A percentile compares a stretch with the other conserved stretches of the same genome.
These are phyloP conservation scores for Saccharomycopsis sp. DNA, from an alignment of 805 yeast genomes.

Conservation along the genomic window DNA sequence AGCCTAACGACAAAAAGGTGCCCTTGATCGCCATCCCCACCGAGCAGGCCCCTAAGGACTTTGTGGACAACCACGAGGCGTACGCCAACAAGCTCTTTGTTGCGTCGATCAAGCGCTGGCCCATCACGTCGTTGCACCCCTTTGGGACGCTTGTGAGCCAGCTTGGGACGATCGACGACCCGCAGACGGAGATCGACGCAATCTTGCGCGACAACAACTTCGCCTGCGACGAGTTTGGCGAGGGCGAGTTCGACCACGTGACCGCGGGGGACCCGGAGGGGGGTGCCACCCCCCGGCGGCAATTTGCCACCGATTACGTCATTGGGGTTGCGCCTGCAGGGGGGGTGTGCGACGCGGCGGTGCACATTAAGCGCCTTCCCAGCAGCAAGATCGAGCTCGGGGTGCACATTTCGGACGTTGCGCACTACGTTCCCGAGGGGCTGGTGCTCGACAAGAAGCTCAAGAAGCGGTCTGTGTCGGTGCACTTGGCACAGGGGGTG, in stretches of 20 bases:
- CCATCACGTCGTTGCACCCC: slow-evolving; percentile 96
- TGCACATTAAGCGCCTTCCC: slow-evolving; percentile 63
- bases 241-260: slow-evolving; percentile 30
- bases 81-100: slow-evolving; percentile 81
- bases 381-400: slow-evolving; percentile 70
- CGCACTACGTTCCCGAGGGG: slow-evolving; percentile 65
- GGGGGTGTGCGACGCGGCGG: slow-evolving; percentile 65
- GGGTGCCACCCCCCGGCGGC: slow-evolving; percentile 37
- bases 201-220: slow-evolving; percentile 83
- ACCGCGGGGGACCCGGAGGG: no score
- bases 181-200: slow-evolving; percentile 76
- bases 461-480: slow-evolving; percentile 84
- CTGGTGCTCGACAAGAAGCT: slow-evolving; percentile 81
- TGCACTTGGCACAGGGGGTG: slow-evolving; percentile 72
- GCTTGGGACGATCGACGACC: slow-evolving; percentile 73
- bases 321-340: slow-evolving; percentile 52
- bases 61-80: slow-evolving; percentile 83
- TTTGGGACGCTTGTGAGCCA: slow-evolving; percentile 89
- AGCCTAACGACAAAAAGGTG: slow-evolving; percentile 96
- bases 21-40: slow-evolving; percentile 98
- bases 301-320: slow-evolving; percentile 52
- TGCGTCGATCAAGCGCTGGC: slow-evolving; percentile 98
- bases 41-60: slow-evolving; percentile 94
- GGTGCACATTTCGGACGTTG: slow-evolving; percentile 76
- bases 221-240: slow-evolving; percentile 73